A percentile compares a stretch with the other conserved stretches of the same genome.
Conservation (phyloP, 192 early-diverging fungal genomes). For the Coemansia erecta region DNA sequence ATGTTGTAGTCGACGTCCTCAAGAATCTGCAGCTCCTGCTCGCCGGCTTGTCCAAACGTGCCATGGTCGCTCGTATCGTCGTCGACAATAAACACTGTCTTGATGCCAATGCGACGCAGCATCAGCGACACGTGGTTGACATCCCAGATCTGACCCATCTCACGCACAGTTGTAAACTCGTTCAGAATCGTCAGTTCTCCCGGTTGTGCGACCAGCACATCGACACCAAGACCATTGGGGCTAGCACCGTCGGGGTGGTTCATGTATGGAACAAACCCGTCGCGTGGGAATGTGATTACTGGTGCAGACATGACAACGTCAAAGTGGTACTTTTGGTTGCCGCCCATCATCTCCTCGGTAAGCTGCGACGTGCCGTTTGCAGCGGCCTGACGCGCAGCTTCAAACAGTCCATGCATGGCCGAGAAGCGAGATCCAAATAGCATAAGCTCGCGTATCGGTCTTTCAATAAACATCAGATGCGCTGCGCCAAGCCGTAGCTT, state of each 20-base stretch:
- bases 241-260: not conserved
- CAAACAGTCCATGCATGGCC: conserved; percentile 82
- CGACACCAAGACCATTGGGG: conserved; percentile 27
- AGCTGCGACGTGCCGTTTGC: conserved; percentile 74
- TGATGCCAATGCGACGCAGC: conserved; percentile 59
- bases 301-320: conserved; percentile 84
- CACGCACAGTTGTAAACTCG: conserved; percentile 60
- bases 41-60: conserved; percentile 39
- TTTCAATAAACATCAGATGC: conserved; percentile 75
- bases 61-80: conserved; percentile 50
- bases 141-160: conserved; percentile 49
- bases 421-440: conserved; percentile 83
- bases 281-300: conserved; percentile 76
- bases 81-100: conserved; percentile 53
- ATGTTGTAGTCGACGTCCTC: conserved; percentile 76
- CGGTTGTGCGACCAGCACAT: conserved; percentile 74
- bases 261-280: conserved; percentile 44
- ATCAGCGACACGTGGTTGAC: conserved; percentile 65
- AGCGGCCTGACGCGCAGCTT: conserved; percentile 83
- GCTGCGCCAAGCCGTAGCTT: conserved; percentile 79
- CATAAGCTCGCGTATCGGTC: conserved; percentile 68
- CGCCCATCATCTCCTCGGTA: conserved; percentile 66
- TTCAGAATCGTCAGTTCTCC: conserved; percentile 86
- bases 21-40: conserved; percentile 67
- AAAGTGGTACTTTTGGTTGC: conserved; percentile 69